phyloP scores from a whole-genome alignment of 2,329 filamentous ascomycete genomes.

The Whalleya microplaca region DNA sequence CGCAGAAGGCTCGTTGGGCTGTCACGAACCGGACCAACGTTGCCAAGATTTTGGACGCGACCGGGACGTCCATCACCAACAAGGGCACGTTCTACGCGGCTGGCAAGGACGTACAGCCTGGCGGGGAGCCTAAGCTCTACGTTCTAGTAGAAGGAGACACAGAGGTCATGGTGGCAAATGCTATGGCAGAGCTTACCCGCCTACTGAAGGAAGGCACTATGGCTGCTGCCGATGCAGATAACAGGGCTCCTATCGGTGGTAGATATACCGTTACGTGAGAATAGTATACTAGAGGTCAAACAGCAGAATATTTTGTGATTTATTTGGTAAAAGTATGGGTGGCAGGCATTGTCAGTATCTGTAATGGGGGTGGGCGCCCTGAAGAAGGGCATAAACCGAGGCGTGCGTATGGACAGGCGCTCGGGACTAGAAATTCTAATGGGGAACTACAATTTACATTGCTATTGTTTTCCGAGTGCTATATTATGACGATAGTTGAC shows the following conservation, averaged over 20 bases:
- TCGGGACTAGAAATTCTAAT: too few relatives aligned
- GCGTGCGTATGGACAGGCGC: too few relatives aligned
- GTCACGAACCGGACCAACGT: conserved; percentile 99
- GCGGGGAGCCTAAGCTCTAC: conserved; percentile 89
- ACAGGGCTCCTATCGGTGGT: conserved; percentile 75
- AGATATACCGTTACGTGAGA: conserved; percentile 84
- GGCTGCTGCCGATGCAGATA: conserved; percentile 85
- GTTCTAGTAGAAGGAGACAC: conserved; percentile 98
- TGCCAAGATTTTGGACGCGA: conserved; percentile 94
- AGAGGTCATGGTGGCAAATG: conserved; percentile 86
- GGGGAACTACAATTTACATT: too few relatives aligned
- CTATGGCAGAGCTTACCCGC: conserved; percentile 87
- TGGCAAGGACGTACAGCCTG: conserved; percentile 77
- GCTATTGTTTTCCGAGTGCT: too few relatives aligned
- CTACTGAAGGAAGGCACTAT: conserved; percentile 88
- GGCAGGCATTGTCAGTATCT: too few relatives aligned
- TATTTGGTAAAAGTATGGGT: too few relatives aligned
- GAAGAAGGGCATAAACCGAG: too few relatives aligned
- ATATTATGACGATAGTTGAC: too few relatives aligned
- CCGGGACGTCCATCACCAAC: conserved; percentile 93
- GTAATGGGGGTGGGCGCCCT: too few relatives aligned
- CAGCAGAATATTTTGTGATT: not conserved
- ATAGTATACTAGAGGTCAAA: not conserved
- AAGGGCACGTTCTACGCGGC: conserved; percentile 89
- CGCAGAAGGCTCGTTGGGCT: conserved; percentile 96